Conservation (phyloP, 2,329 filamentous ascomycete genomes). For the Claviceps sp. region DNA sequence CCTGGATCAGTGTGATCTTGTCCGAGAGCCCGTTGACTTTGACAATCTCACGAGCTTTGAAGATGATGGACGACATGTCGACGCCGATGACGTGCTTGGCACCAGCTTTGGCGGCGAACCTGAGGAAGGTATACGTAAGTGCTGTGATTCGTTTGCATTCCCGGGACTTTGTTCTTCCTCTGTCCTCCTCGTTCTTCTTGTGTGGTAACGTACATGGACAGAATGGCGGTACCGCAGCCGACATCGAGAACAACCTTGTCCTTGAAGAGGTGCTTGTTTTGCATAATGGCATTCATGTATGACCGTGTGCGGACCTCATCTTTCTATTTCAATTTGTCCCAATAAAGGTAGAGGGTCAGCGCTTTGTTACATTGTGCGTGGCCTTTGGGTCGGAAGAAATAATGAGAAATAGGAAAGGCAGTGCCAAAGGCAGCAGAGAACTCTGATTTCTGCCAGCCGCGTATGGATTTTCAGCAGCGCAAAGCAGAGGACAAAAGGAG, state of each 20-base stretch:
- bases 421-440: background rate
- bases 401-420: background rate
- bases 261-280: slow-evolving; percentile 92
- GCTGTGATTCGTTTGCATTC: background rate
- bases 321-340: slow-evolving; percentile 46
- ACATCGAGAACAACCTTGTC: slow-evolving; percentile 81
- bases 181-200: background rate
- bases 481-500: slow-evolving; percentile 4
- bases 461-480: background rate
- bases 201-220: slow-evolving; percentile 71
- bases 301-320: slow-evolving; percentile 94
- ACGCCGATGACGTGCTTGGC: slow-evolving; percentile 98
- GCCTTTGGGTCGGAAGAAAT: background rate
- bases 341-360: background rate
- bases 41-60: slow-evolving; percentile 95
- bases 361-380: background rate
- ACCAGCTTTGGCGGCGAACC: slow-evolving; percentile 93
- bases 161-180: background rate
- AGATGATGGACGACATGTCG: slow-evolving; percentile 99
- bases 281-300: slow-evolving; percentile 94
- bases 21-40: slow-evolving; percentile 79
- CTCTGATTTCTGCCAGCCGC: background rate
- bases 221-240: slow-evolving; percentile 91
- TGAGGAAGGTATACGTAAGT: slow-evolving; percentile 23
- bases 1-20: slow-evolving; percentile 95